Evolutionary conservation across 1,139 yeast genomes (phyloP).

Genomic region (Candida sanyaensis): DNA sequence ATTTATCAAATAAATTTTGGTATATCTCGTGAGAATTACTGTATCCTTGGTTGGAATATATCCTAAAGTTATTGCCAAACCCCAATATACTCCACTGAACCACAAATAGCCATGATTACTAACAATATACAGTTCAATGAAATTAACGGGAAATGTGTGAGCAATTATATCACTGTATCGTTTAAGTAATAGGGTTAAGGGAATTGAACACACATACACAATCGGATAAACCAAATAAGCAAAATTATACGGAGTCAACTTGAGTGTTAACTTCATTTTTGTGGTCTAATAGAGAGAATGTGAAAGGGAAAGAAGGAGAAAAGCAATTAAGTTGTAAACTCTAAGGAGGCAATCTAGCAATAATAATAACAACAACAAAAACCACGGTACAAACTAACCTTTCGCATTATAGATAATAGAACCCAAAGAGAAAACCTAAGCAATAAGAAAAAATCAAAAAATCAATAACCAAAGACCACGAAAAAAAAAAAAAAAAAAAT

Average conservation of each 20-base stretch:
- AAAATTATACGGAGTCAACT: constrained; percentile 5
- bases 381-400: too few species aligned
- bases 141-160: constrained; percentile 16
- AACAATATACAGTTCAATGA: constrained; percentile 23
- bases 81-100: constrained; percentile 23
- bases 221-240: constrained; percentile 14
- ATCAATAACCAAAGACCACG: background rate
- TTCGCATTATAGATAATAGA: too few species aligned
- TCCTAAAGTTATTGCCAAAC: constrained; percentile 2
- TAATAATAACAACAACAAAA: too few species aligned
- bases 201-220: constrained; percentile 20
- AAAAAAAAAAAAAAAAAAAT: background rate
- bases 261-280: background rate
- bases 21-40: constrained; percentile 1
- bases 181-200: constrained; percentile 16
- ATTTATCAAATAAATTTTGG: constrained; percentile 11
- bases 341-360: too few species aligned
- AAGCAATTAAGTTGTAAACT: background rate
- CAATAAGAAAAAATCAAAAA: background rate
- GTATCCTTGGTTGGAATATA: constrained; percentile 1
- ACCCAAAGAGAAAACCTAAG: too few species aligned
- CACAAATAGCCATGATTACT: constrained; percentile 29
- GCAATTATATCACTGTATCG: constrained; percentile 16
- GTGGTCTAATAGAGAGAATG: too few species aligned
- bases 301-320: background rate